Base-by-base conservation (phyloP, 495 filamentous ascomycete species). In the Daldinia vernicosa region DNA sequence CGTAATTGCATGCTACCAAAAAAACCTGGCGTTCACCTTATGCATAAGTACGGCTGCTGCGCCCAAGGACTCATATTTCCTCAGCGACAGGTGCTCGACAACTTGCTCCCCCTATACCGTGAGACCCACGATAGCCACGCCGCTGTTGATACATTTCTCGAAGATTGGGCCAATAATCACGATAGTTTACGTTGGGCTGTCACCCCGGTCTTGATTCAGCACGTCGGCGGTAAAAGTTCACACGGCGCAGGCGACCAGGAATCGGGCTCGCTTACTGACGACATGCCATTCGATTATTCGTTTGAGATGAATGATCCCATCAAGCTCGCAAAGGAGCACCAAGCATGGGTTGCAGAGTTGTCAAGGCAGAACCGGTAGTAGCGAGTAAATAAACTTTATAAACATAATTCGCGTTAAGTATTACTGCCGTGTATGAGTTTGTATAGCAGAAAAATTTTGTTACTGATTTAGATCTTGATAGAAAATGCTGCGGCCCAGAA, bases 1-100 rank as follows among this genome's bases (percentile, higher is more conserved):
- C 72, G 74, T 1, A 74, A 69, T 39, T 76, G 71, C 17, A 74
- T 77, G 74, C 24, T 75, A 54, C 64, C 64, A 19, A 70, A 57
- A n/a, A 6, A 47, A 0, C 74, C 69, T 0, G 74, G 70, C 6
- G 67, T 76, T 6, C 55, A 63, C 40, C 70, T 74, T 14, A 88
- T 88, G 85, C 74, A 78, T 9, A 75, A 77, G 24, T 87, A 81
- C 60, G 85, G 85, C 15, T 89, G 87, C 63, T 81, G 80, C 65
- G 77, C 72, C 15, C 77, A 80, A 45, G 77, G 78, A 7, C 68
- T 80, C 19, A 74, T 80, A 15, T 80, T 75, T 54, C 77, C 76
- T 11, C 67, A 72, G 19, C 50, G 56, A 2, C 85, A 84, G 43
- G 67, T 76, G 56, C 72, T 80, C 6, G 80, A 86, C 47, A 81